phyloP scores from a whole-genome alignment of 139 green algal species.

The Tetradesmus lagerheimii region DNA sequence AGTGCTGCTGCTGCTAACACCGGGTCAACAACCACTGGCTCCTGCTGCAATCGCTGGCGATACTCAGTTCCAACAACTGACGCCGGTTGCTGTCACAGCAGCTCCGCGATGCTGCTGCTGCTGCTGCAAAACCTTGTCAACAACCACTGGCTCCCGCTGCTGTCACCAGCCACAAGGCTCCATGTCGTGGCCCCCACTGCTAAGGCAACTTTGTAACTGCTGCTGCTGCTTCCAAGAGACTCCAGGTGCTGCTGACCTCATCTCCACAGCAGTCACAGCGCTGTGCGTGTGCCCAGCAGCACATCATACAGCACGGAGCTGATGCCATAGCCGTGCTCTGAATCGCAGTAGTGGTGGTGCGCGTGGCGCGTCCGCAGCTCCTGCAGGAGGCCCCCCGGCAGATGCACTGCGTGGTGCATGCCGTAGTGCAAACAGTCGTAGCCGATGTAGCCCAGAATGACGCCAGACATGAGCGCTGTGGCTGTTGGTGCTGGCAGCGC shows the following conservation, averaged over 20 bases:
- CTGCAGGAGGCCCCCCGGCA: conserved; percentile 52
- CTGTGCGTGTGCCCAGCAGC: conserved; percentile 69
- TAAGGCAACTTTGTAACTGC: too few relatives aligned
- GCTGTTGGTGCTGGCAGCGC: conserved; percentile 50
- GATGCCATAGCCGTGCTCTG: conserved; percentile 81
- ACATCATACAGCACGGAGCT: conserved; percentile 81
- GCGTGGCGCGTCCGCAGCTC: conserved; percentile 73
- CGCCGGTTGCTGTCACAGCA: too few relatives aligned
- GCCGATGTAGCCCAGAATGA: conserved; percentile 88
- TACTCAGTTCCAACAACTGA: too few relatives aligned
- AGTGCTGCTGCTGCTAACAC: too few relatives aligned
- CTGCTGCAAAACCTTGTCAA: too few relatives aligned
- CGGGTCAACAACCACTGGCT: too few relatives aligned
- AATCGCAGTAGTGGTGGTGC: conserved; percentile 86
- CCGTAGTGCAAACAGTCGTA: conserved; percentile 95
- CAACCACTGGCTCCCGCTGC: too few relatives aligned
- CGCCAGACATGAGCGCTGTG: conserved; percentile 74
- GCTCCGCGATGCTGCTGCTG: too few relatives aligned
- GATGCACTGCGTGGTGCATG: conserved; percentile 67
- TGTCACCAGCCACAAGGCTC: too few relatives aligned
- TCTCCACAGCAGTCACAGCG: background rate
- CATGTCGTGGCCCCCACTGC: too few relatives aligned
- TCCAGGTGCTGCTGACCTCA: background rate
- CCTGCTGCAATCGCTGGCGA: too few relatives aligned
- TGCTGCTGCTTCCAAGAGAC: too few relatives aligned